Base-by-base conservation (phyloP, 306 rosid species). In the Pyrus pyrifolia region DNA sequence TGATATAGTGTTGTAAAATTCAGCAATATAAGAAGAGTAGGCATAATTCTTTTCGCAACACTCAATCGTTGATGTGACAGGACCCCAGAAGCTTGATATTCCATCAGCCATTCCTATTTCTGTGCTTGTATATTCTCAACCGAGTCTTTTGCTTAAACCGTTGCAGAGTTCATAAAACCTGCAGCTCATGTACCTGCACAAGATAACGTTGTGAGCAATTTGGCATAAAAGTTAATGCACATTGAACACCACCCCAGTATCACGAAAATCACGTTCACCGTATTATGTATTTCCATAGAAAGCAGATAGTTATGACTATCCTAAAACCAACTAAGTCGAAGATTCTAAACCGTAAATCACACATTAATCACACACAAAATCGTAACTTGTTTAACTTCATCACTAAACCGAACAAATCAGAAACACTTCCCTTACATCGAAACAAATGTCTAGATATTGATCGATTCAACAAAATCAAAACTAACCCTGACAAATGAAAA, bases 11-110 rank as follows among this genome's bases (percentile, higher is more conserved):
- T 94, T 94, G 80, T 65, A 94, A 78, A 94, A 90, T 67, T 94
- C 98, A 1, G 98, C 98, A 80, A 94, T 84, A 75, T 92, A 92
- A 38, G 98, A 88, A 13, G 97, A 92, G 75, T 80, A 69, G 18
- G 81, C 87, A 82, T 92, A 94, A 70, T 94, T 94, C 72, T 76
- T 81, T 89, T 94, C 98, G 23, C 98, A 94, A 78, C 88, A 89
- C 76, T 90, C 97, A 4, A 70, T 89, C 6, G 96, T 89, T 61
- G 98, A 89, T 19, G 98, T 93, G 52, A 93, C 92, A 68, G 92
- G 97, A 86, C 97, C 97, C 97, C 98, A 90, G 79, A 93, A 93
- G 82, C 91, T 93, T 44, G 94, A 83, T 79, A 83, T 75, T 12
- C 84, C 83, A 72, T 90, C 89, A 14, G 86, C 89, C 98, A 93